Evolutionary conservation across 306 rosid genomes (phyloP), one percentile per base, ranked within the genome.

Genomic region (Canavalia ensiformis): DNA sequence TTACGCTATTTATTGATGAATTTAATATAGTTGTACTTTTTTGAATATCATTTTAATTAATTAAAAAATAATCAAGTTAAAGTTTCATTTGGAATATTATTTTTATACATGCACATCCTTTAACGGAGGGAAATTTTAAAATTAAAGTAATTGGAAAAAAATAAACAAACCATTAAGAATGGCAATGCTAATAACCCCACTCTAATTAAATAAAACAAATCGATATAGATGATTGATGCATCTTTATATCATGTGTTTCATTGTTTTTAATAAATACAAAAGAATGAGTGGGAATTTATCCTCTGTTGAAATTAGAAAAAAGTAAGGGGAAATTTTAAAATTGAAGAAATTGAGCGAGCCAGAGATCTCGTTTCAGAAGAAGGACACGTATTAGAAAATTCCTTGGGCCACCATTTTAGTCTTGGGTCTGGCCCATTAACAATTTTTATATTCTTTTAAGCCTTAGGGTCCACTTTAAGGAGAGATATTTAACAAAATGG

Each of bases 241-340:
- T 37, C 78, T 37, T 66, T 50, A 6, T 35, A 47, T 50, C 11
- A 49, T 71, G 6, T 31, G 62, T 79, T 68, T 54, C 30, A 31
- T 28, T 12, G 2, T 10, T 45, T 45, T 45, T 4, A 41, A 67
- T 13, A 13, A 49, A 60, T n/a, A 54, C 13, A 45, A 7, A 69
- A 54, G 4, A 57, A 69, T 57, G 71, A 47, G 77, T 35, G 81
- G 74, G 81, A 39, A 79, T 58, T 69, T 75, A 31, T 54, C 28
- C n/a, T 39, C 34, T 29, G 8, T 56, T 28, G 29, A 12, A 68
- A 78, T 78, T 70, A 70, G 63, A 37, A 45, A 70, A 54, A 45
- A 74, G 29, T 5, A 39, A 74, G 18, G n/a, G 9, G 7, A 30
- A 54, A 37, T 37, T 37, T 37, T 37, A 37, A 37, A 37, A 30